Conservation (phyloP, 306 rosid genomes). For the Luffa aegyptiaca region DNA sequence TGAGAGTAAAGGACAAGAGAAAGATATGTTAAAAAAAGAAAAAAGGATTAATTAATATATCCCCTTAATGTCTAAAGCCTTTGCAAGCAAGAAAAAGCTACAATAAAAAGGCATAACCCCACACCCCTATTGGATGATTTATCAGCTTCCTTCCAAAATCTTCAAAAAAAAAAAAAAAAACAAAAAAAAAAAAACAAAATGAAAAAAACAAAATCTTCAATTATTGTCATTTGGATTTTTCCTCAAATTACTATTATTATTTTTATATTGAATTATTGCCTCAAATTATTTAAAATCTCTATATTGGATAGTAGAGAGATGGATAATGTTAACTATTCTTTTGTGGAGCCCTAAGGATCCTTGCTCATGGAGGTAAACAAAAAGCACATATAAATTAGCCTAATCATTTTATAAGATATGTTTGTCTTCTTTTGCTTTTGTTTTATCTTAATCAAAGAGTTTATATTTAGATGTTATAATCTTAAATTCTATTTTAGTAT, state of each 20-base stretch:
- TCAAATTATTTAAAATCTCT: neutral
- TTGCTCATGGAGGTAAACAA: neutral
- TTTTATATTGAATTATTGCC: neutral
- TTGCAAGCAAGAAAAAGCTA: neutral
- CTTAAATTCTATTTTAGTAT: no score
- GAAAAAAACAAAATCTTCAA: neutral
- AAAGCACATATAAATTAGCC: neutral
- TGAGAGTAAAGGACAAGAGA: no score
- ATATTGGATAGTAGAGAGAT: neutral
- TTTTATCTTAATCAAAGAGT: neutral
- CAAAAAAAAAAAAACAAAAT: no score
- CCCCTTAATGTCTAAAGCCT: neutral
- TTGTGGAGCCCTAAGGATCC: neutral
- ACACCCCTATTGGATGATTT: neutral
- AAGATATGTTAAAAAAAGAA: no score
- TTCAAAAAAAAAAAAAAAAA: neutral
- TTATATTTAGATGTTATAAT: neutral
- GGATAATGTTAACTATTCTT: neutral
- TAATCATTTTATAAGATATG: neutral
- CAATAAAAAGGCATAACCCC: neutral
- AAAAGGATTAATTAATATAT: no score
- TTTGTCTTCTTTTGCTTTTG: neutral
- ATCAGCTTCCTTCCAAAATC: neutral
- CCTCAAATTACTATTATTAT: neutral
- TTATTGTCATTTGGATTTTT: neutral